Base-by-base conservation (phyloP, 176 grass and related monocot species). In the Musa beccarii region DNA sequence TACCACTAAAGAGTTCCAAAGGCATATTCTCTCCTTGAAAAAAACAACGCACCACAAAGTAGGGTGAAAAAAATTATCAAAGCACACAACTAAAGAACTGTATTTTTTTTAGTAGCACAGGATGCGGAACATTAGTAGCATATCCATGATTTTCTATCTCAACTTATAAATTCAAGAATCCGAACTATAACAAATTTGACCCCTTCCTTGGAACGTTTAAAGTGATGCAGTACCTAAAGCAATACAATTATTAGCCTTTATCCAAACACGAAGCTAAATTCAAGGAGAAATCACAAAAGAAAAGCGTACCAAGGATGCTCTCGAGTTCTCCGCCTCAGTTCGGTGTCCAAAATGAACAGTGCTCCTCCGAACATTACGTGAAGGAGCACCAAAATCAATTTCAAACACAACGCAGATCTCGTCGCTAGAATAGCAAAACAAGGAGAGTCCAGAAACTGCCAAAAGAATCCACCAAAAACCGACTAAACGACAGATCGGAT, bases 261-360 rank as follows among this genome's bases (percentile, higher is more conserved):
- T 43, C 34, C 34, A 43, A 43, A 43, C 34, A 43, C 34, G 34
- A 43, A 43, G 34, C 34, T 5, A 43, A 43, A 43, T 61, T 61
- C 57, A n/a, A 61, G 57, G 17, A 61, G 0, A 61, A 19, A 15
- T 19, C 57, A 61, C 57, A 61, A 68, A 13, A 68, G 52, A 73
- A 51, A 73, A 22, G 17, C 4, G 17, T 80, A 85, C 83, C 83
- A 85, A 26, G 63, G 71, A 63, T 80, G 29, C 51, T 80, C 64
- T 56, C 59, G 51, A 49, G 77, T 76, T 75, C 59, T 73, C 67
- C 68, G 51, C 51, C 75, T 53, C 63, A 80, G 80, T 63, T 80
- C 28, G 9, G 63, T 10, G 69, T 85, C 77, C 24, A 80, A 80
- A 19, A 80, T 63, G 63, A 85, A 85, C 70, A 85, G 50, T 15